Percentiles rank a stretch among this genome's conserved stretches.
phyloP scores from a whole-genome alignment of 2,329 filamentous ascomycete genomes.

The Epichloe elymi region DNA sequence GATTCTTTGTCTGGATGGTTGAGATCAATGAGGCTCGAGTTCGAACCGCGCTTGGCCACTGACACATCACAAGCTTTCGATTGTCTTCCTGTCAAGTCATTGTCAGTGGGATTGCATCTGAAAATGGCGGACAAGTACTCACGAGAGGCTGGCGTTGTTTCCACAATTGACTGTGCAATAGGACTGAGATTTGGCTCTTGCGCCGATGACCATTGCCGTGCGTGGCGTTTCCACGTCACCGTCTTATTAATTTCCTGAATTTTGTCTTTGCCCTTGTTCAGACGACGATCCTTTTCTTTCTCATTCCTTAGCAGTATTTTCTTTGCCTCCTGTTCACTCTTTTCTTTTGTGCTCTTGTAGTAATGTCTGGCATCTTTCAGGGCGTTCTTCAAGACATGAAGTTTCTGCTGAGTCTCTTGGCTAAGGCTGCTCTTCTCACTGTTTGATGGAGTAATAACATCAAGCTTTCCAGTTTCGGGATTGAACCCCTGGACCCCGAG shows the following conservation, averaged over 20 bases:
- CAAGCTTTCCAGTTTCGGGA: slow-evolving; percentile 39
- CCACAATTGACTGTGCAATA: slow-evolving; percentile 29
- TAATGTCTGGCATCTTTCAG: slow-evolving; percentile 22
- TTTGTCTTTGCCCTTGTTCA: slow-evolving; percentile 26
- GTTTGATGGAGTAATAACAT: slow-evolving; percentile 35
- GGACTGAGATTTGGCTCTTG: slow-evolving; percentile 36
- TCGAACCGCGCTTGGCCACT: neutral
- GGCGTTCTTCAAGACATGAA: slow-evolving; percentile 19
- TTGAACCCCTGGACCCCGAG: slow-evolving; percentile 48
- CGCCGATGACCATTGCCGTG: slow-evolving; percentile 37
- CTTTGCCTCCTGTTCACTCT: slow-evolving; percentile 32
- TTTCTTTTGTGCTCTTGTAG: slow-evolving; percentile 27
- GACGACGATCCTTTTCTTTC: slow-evolving; percentile 29
- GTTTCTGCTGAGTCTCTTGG: slow-evolving; percentile 17
- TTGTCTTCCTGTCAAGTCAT: neutral
- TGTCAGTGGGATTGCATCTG: neutral
- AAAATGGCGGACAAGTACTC: slow-evolving; percentile 3
- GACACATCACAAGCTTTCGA: neutral
- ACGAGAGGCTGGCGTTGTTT: slow-evolving; percentile 14
- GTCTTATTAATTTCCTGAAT: slow-evolving; percentile 17
- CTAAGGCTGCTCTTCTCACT: slow-evolving; percentile 28
- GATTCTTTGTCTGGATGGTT: neutral
- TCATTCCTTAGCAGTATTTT: slow-evolving; percentile 17
- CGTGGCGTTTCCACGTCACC: slow-evolving; percentile 31
- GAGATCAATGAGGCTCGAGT: slow-evolving; percentile 2